phyloP scores from a whole-genome alignment of 768 basidiomycete species.

The Cystofilobasidium macerans region DNA sequence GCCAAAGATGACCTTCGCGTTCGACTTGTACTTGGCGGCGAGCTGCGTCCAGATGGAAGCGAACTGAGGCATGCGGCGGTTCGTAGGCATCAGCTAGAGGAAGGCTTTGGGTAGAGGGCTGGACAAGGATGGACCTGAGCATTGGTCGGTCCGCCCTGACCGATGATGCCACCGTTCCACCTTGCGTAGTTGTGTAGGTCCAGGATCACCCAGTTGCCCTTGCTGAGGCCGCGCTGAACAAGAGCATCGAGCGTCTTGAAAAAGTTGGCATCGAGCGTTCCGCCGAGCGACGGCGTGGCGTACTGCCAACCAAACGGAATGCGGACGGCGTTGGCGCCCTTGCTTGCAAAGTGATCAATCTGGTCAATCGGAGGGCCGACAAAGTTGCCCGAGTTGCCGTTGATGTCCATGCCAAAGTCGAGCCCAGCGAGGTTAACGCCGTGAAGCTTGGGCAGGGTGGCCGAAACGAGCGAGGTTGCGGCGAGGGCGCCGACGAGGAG shows the following conservation, averaged over 20 bases:
- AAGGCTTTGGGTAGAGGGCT: not conserved
- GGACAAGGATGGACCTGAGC: constrained; percentile 30
- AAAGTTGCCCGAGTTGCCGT: not conserved
- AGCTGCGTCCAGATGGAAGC: constrained; percentile 48
- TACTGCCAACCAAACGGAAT: constrained; percentile 22
- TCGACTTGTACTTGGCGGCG: constrained; percentile 44
- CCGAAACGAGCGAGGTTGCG: not conserved
- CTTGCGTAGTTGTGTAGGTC: constrained; percentile 54
- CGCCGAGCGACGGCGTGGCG: not conserved
- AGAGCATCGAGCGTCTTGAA: not conserved
- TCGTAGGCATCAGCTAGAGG: not conserved
- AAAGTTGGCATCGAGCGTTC: constrained; percentile 6
- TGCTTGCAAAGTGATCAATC: not conserved
- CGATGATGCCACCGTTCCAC: constrained; percentile 52
- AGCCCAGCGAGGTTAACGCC: constrained; percentile 17
- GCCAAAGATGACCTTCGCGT: constrained; percentile 43
- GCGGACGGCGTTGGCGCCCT: constrained; percentile 12
- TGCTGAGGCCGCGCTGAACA: constrained; percentile 28
- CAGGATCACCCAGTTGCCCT: constrained; percentile 47
- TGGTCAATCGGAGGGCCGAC: not conserved
- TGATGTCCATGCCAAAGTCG: constrained; percentile 12
- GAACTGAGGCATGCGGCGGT: constrained; percentile 36
- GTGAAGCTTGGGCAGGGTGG: constrained; percentile 1
- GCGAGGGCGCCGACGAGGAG: not conserved
- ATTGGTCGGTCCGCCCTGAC: constrained; percentile 53